Percentiles rank a stretch among this genome's conserved stretches.
phyloP scores from a whole-genome alignment of 2,329 filamentous ascomycete species.

The Aspergillus clavatus region DNA sequence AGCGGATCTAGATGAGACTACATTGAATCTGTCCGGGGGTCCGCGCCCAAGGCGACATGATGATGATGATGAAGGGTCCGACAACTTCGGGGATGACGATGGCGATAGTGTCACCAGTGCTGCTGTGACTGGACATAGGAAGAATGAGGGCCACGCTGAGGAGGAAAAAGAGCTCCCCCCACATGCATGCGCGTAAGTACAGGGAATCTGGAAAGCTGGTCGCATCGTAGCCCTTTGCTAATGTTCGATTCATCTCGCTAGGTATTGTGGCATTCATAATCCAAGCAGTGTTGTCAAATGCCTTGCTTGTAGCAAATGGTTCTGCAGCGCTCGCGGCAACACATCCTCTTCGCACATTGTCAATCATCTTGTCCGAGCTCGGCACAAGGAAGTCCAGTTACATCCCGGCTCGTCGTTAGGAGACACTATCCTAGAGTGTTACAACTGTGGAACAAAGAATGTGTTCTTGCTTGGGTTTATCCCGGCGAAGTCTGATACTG shows the following conservation, averaged over 20 bases:
- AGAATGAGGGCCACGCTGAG: conserved; percentile 54
- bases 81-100: conserved; percentile 79
- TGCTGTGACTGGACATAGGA: conserved; percentile 69
- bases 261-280: conserved; percentile 96
- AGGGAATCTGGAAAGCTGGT: conserved; percentile 5
- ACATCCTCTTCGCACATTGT: conserved; percentile 96
- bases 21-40: conserved; percentile 62
- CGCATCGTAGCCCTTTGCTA: conserved; percentile 13
- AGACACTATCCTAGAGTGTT: conserved; percentile 95
- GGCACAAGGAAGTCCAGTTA: conserved; percentile 97
- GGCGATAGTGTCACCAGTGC: conserved; percentile 71
- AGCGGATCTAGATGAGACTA: conserved; percentile 72
- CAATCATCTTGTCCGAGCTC: conserved; percentile 93
- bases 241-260: conserved; percentile 34
- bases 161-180: conserved; percentile 87
- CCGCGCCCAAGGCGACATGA: conserved; percentile 66
- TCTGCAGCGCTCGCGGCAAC: conserved; percentile 95
- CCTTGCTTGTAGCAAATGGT: conserved; percentile 94
- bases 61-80: conserved; percentile 85
- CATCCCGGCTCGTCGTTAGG: conserved; percentile 89
- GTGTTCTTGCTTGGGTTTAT: conserved; percentile 97
- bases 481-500: conserved; percentile 95
- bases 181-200: conserved; percentile 88
- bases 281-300: conserved; percentile 95
- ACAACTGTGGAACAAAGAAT: conserved; percentile 99